Evolutionary conservation across 176 grass and related monocot species (phyloP), one percentile per base, ranked within the genome.

Genomic region (Hyparrhenia diplandra): DNA sequence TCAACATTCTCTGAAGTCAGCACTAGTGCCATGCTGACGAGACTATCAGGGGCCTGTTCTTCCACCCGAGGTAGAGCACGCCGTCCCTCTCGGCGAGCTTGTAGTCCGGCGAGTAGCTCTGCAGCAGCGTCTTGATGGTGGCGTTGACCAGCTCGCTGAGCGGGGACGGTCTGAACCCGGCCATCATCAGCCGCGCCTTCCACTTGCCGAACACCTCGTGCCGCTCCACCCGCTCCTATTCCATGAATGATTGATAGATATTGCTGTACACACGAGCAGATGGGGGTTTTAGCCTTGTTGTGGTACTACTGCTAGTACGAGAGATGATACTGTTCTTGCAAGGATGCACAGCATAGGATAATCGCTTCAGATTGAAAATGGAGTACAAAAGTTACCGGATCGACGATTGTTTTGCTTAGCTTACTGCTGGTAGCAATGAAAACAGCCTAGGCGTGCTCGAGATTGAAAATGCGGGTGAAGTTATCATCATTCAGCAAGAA

Each of bases 21-120:
- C 21, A 64, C 90, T 92, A 99, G 64, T 92, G 90, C 97, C 97
- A 99, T 17, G 97, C 97, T 2, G 89, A 99, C 5, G 93, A 95
- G 34, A 96, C 87, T 1, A 96, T 74, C 74, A 99, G 76, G 36
- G 93, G 80, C 63, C 89, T 82, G 74, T 76, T 87, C 91, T 93
- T 93, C 97, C 97, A 99, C 2, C 93, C 97, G 21, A 99, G 92
- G 82, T 90, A 99, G 32, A 99, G 89, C 76, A 83, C 87, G 10
- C 93, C 97, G 14, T 96, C 90, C 75, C 28, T 32, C 31, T 99
- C 97, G 10, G 85, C 87, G 54, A 99, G 89, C 89, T 88, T 76
- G 80, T 99, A 99, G 82, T 93, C 78, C 16, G 23, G 63, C 4
- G 87, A 95, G 85, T 96, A 99, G 85, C 87, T 96, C 82, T 92